Evolutionary conservation across 2,329 filamentous ascomycete genomes (phyloP).

Genomic region (Tolypocladium ovalisporum): DNA sequence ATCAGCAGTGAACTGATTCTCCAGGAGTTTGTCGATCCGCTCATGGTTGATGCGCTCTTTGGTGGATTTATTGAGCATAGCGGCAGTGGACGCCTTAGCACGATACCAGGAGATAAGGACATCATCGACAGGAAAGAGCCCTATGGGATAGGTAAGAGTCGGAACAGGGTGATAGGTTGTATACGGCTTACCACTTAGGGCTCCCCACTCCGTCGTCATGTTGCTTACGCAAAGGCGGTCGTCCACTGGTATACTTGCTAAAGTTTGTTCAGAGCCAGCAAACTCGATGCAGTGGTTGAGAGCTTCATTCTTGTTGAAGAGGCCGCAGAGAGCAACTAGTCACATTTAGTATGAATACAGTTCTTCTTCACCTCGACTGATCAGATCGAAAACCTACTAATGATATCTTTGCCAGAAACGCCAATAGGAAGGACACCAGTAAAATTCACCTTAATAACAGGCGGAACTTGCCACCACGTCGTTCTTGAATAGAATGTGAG

Average conservation of each 20-base stretch:
- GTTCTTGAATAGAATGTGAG: no score
- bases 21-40: constrained; percentile 60
- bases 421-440: constrained; percentile 65
- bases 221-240: constrained; percentile 64
- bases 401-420: constrained; percentile 89
- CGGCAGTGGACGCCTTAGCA: constrained; percentile 61
- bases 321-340: constrained; percentile 73
- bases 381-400: no score
- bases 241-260: constrained; percentile 61
- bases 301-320: constrained; percentile 79
- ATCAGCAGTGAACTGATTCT: constrained; percentile 62
- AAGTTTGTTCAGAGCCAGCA: constrained; percentile 66
- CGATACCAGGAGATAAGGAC: constrained; percentile 64
- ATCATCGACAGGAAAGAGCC: constrained; percentile 64
- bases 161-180: no score
- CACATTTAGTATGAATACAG: no score
- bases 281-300: constrained; percentile 90
- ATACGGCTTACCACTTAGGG: no score
- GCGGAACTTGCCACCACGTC: constrained; percentile 89
- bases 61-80: constrained; percentile 39
- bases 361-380: no score
- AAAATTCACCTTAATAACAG: constrained; percentile 69
- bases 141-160: no score
- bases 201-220: constrained; percentile 78
- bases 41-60: constrained; percentile 59